Evolutionary conservation across 495 filamentous ascomycete species (phyloP).

Genomic region (Aspergillus affinis): DNA sequence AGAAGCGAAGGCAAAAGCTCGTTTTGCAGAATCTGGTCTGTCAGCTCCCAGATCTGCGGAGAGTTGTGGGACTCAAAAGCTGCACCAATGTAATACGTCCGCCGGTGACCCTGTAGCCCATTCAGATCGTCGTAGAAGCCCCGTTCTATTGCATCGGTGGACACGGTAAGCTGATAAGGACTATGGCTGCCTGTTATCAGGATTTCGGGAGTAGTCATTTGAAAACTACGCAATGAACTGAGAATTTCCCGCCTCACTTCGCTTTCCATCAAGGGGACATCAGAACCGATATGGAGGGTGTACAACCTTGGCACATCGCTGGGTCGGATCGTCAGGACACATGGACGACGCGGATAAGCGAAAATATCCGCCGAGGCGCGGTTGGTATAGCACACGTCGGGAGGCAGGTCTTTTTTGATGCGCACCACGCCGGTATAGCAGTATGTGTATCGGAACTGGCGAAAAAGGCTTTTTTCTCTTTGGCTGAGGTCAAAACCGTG

Average conservation of each 20-base stretch:
- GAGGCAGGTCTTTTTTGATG: constrained; percentile 30
- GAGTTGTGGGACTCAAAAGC: constrained; percentile 32
- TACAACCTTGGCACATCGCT: constrained; percentile 15
- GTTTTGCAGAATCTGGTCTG: constrained; percentile 9
- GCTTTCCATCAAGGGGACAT: constrained; percentile 12
- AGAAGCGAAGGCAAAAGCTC: not conserved
- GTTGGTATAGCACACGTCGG: constrained; percentile 27
- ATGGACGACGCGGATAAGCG: constrained; percentile 27
- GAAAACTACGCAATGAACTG: not conserved
- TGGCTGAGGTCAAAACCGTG: constrained; percentile 31
- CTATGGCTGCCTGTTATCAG: constrained; percentile 23
- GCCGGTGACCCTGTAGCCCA: constrained; percentile 50
- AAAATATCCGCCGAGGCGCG: constrained; percentile 26
- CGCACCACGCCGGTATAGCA: constrained; percentile 40
- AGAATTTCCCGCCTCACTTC: not conserved
- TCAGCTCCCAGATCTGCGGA: constrained; percentile 34
- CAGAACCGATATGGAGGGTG: constrained; percentile 16
- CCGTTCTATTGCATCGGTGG: constrained; percentile 31
- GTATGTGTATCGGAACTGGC: constrained; percentile 31
- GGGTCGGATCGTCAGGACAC: constrained; percentile 21
- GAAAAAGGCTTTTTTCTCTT: constrained; percentile 36
- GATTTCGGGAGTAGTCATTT: constrained; percentile 19
- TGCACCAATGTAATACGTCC: constrained; percentile 56
- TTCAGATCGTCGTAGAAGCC: constrained; percentile 53
- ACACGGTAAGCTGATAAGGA: constrained; percentile 32